Percentiles rank a stretch among this genome's conserved stretches.
Evolutionary conservation across 176 grass and related monocot species (phyloP).

Genomic region (Coix lacrymajobi): DNA sequence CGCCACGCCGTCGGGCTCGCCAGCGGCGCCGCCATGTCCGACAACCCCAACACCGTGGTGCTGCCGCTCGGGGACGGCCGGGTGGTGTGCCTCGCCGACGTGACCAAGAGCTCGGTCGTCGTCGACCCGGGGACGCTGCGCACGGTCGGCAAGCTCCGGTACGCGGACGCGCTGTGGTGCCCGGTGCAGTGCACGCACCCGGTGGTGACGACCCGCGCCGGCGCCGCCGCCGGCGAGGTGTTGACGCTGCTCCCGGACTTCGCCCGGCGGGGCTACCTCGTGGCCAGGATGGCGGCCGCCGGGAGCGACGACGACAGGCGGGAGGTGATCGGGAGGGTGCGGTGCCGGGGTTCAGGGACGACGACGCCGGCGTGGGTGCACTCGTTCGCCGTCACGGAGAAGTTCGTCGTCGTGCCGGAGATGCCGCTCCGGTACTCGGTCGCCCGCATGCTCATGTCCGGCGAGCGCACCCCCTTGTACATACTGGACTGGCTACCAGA

Average conservation of each 20-base stretch:
- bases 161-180: slow-evolving; percentile 36
- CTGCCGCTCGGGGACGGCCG: slow-evolving; percentile 53
- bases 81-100: slow-evolving; percentile 50
- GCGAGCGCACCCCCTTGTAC: slow-evolving; percentile 48
- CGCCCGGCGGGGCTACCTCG: slow-evolving; percentile 32
- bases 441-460: slow-evolving; percentile 32
- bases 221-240: slow-evolving; percentile 31
- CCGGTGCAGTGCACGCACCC: slow-evolving; percentile 53
- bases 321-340: slow-evolving; percentile 49
- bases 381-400: slow-evolving; percentile 58
- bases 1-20: not conserved
- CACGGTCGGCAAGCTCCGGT: slow-evolving; percentile 45
- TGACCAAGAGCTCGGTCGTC: slow-evolving; percentile 38
- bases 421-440: slow-evolving; percentile 52
- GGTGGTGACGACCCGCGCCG: slow-evolving; percentile 35
- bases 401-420: slow-evolving; percentile 56
- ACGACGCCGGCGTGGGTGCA: slow-evolving; percentile 54
- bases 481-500: slow-evolving; percentile 46
- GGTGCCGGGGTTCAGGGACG: slow-evolving; percentile 39
- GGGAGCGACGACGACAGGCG: slow-evolving; percentile 52
- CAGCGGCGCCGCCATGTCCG: slow-evolving; percentile 17
- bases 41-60: slow-evolving; percentile 61
- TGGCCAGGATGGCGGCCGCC: slow-evolving; percentile 33
- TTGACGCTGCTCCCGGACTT: slow-evolving; percentile 54
- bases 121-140: slow-evolving; percentile 45